Evolutionary conservation across 225 moss, liverwort and hornwort genomes (phyloP).

Genomic region (Polytrichum formosum): DNA sequence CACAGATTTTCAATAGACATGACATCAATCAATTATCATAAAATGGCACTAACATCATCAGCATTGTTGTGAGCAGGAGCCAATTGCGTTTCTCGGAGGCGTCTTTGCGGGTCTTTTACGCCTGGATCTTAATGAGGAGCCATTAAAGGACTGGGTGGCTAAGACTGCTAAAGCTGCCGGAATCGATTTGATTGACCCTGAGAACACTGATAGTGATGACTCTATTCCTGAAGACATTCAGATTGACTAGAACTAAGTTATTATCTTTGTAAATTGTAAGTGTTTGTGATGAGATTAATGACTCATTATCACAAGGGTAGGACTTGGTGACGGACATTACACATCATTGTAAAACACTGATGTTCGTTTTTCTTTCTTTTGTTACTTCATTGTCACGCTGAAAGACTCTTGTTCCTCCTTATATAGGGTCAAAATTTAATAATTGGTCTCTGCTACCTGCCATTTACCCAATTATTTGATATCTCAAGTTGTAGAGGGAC

Average conservation of each 20-base stretch:
- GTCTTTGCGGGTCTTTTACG: slow-evolving; percentile 88
- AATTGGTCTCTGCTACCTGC: too few species aligned
- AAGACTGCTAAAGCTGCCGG: slow-evolving; percentile 92
- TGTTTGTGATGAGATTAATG: too few species aligned
- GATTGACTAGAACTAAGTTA: slow-evolving; percentile 50
- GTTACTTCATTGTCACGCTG: too few species aligned
- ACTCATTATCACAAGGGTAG: too few species aligned
- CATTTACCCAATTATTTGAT: too few species aligned
- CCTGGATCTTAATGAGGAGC: slow-evolving; percentile 92
- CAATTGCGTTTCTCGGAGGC: slow-evolving; percentile 88
- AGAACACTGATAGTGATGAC: slow-evolving; percentile 41
- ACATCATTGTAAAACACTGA: too few species aligned
- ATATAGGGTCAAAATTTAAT: too few species aligned
- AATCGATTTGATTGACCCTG: slow-evolving; percentile 47
- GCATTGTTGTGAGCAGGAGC: slow-evolving; percentile 60
- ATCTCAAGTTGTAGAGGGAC: too few species aligned
- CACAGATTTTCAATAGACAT: not conserved
- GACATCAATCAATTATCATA: not conserved
- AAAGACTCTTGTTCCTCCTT: too few species aligned
- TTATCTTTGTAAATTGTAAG: not conserved
- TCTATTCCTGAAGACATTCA: slow-evolving; percentile 71
- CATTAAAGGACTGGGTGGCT: slow-evolving; percentile 87
- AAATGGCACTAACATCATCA: not conserved
- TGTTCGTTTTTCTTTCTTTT: too few species aligned
- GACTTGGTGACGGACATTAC: too few species aligned